Base-by-base conservation (phyloP, 1,284 basidiomycete genomes). In the Ustilago bromivora region DNA sequence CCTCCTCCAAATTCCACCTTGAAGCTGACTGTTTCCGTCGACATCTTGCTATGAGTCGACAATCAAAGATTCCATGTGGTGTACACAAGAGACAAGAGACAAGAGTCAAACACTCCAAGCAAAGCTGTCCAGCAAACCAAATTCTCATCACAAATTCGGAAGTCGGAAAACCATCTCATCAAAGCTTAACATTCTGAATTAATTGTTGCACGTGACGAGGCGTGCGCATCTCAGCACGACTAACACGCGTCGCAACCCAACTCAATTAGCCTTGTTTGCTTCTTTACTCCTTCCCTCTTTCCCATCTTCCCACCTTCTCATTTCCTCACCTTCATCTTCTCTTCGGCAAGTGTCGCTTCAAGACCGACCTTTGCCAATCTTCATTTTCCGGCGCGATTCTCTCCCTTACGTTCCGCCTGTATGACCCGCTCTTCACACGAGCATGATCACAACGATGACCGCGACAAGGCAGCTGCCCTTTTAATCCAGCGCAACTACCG, bases 401-500 rank as follows among this genome's bases (percentile, higher is more conserved):
- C 23, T 28, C 23, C 23, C 3, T 28, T 28, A 3, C 23, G 23
- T 28, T 28, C 23, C 23, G 23, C 23, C 23, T 28, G 23, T 28
- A 28, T 28, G 23, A 28, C 3, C 23, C 3, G 23, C 23, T 28
- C 23, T 28, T 28, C 63, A 32, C 65, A 76, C 40, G 56, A 71
- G 38, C 68, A 71, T 47, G 61, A 80, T 12, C 61, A 76, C 59
- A 54, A 71, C 63, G 60, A 52, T 54, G 69, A 75, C 59, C n/a
- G 58, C 12, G 76, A 80, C 57, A 60, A 55, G 13, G 71, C 71
- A 0, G 80, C 80, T 5, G 80, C 80, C 1, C 60, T 66, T 10
- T 57, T 82, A 31, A 82, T 82, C 34, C 80, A 83, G 65, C 57
- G 68, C 43, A 78, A 82, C 71, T 83, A 82, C 53, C 78, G 81